Percentiles rank a stretch among this genome's conserved stretches.
Conservation (phyloP, 495 filamentous ascomycete species). For the Aspergillus olivimuriae region DNA sequence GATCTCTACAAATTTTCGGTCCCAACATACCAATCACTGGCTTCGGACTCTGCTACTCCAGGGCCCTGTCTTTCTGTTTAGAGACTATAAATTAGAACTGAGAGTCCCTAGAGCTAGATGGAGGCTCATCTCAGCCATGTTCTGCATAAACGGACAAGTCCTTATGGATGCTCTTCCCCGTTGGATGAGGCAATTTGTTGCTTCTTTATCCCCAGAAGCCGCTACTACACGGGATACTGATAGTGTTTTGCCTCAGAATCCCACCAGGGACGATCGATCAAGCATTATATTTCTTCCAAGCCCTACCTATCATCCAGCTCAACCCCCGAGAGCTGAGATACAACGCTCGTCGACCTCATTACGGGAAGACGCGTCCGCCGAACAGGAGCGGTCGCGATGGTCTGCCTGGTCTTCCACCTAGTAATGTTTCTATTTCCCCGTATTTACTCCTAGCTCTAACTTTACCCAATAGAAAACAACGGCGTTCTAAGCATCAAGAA, state of each 20-base stretch:
- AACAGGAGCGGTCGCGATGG: background rate
- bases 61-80: background rate
- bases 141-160: background rate
- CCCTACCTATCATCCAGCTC: background rate
- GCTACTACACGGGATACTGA: background rate
- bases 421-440: background rate
- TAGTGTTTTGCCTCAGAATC: background rate
- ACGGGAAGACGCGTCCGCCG: background rate
- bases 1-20: background rate
- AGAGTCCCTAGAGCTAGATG: background rate
- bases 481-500: background rate
- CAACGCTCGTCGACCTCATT: background rate
- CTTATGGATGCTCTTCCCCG: background rate
- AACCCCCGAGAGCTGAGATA: background rate
- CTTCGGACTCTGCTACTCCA: background rate
- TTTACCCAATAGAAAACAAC: background rate
- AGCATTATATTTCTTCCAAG: background rate
- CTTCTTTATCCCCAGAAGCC: background rate
- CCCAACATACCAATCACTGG: background rate
- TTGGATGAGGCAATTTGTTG: background rate
- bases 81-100: background rate
- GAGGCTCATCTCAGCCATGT: background rate
- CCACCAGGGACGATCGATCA: background rate
- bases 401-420: background rate
- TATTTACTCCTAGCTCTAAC: background rate